Base-by-base conservation (phyloP, 1,284 basidiomycete genomes). In the Wolfiporia cocos region DNA sequence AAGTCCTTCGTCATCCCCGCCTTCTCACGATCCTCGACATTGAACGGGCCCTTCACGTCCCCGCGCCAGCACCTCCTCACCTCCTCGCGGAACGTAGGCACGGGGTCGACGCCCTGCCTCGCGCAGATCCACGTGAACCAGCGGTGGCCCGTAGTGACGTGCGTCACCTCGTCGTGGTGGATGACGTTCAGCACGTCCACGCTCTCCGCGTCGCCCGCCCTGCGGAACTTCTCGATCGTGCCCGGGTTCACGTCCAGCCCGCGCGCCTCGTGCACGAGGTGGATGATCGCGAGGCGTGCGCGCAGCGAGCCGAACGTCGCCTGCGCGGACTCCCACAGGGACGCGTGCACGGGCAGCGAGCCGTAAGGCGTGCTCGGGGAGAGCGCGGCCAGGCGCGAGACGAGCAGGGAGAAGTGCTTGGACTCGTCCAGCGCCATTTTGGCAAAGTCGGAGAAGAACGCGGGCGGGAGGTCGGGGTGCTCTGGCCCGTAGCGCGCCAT, bases 391-490 rank as follows among this genome's bases (percentile, higher is more conserved):
- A 85, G 69, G 17, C 80, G 69, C 12, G 74, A 66, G 6, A 71
- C 73, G 19, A 84, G 70, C 3, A 82, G 66, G 1, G 76, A 74
- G 56, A 82, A 84, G 62, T 88, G 78, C 63, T 92, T 92, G 3
- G 87, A 84, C 61, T 95, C 90, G 63, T 93, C 91, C 30, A 90
- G 73, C 0, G 90, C 90, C 63, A 86, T 84, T 57, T 85, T 86
- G 2, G 83, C 74, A 60, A 86, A 85, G 60, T 88, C 86, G 11
- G 80, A 76, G 66, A 85, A 89, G 63, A 86, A 89, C 12, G 85
- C 80, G 4, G 75, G 74, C 0, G 86, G 85, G 11, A 90, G 65
- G 38, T 78, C 64, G 4, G 68, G 71, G 57, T 82, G 67, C 10
- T 58, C 59, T 2, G 80, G 72, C 0, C 85, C 86, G 53, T 86